Percentiles rank a stretch among this genome's conserved stretches.
These are phyloP conservation scores for Macrophomina phaseolina DNA, from an alignment of 2,329 filamentous ascomycete genomes.

Conservation along the genomic window DNA sequence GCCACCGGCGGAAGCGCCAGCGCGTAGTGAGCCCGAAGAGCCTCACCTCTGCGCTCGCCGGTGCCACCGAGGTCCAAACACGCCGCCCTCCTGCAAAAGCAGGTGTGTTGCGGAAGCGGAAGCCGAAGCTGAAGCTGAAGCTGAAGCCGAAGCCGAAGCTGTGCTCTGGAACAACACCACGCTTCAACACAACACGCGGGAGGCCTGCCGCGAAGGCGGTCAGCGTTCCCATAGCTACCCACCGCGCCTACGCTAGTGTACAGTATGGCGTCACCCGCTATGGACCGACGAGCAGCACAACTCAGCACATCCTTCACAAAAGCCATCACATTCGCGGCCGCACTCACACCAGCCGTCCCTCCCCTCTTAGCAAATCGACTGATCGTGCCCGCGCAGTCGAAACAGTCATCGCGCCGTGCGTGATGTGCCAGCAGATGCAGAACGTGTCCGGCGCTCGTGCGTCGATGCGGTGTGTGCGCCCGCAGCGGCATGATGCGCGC, in stretches of 20 bases:
- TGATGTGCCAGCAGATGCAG: slow-evolving; percentile 25
- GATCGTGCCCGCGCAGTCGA: background rate
- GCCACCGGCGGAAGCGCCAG: slow-evolving; percentile 19
- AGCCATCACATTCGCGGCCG: background rate
- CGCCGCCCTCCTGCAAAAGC: too few species aligned
- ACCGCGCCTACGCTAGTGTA: background rate
- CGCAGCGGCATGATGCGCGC: slow-evolving; percentile 9
- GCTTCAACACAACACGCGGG: too few species aligned
- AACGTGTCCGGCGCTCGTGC: slow-evolving; percentile 25
- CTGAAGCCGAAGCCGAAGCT: too few species aligned
- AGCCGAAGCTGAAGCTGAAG: too few species aligned
- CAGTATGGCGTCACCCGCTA: slow-evolving; percentile 16
- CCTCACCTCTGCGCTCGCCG: background rate
- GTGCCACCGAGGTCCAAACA: background rate
- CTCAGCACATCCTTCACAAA: slow-evolving; percentile 22
- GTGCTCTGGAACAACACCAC: too few species aligned
- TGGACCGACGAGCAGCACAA: slow-evolving; percentile 5
- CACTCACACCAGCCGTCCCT: background rate
- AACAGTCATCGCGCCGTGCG: slow-evolving; percentile 4
- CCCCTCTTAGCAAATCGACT: slow-evolving; percentile 2
- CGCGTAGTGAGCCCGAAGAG: slow-evolving; percentile 14
- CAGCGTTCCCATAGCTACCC: slow-evolving; percentile 22
- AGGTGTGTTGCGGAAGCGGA: too few species aligned
- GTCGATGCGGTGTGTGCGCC: slow-evolving; percentile 26
- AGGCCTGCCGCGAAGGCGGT: slow-evolving; percentile 6